Evolutionary conservation across 257 asterid genomes (phyloP), one percentile per base, ranked within the genome.

Genomic region (Paraleonurus japonicus): DNA sequence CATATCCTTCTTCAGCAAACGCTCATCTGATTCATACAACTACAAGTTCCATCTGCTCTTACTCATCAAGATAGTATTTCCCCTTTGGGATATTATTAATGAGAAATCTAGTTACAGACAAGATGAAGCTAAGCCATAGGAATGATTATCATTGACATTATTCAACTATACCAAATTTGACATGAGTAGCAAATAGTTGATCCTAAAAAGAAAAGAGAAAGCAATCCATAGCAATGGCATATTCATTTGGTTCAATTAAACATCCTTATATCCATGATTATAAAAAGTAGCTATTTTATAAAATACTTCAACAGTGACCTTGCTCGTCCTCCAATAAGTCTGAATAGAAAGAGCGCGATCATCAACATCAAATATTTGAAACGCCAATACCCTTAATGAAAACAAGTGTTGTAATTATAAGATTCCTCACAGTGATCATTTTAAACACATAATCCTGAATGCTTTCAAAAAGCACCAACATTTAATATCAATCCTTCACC

Each of bases 81-180:
- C 24, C 66, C 26, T 24, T 55, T 64, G 58, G 62, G 26, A 30
- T n/a, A n/a, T 69, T 16, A 69, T 43, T 15, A 30, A 7, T 54
- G 37, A 10, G 51, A 54, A 66, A 32, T 20, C 16, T 45, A 53
- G 11, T 39, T 27, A 22, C 5, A 17, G 55, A 13, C 3, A 69
- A 19, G 10, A 77, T 32, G 24, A 54, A 45, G 59, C 73, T 43
- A 70, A 12, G 24, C 70, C 67, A 37, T 41, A 50, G 30, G 45
- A 55, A 26, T 39, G 17, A 43, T 55, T 39, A 28, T 27, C 27
- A 12, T 6, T 64, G 26, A n/a, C 50, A 64, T 19, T 65, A 45
- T 73, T 73, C 67, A 17, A 60, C 22, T 30, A 59, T 17, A 70
- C 24, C 20, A 30, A 59, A 11, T 54, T 59, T 59, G 41, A 30